Evolutionary conservation across 768 basidiomycete species (phyloP), one percentile per base, ranked within the genome.

Genomic region (Paxillus ammoniavirescens): DNA sequence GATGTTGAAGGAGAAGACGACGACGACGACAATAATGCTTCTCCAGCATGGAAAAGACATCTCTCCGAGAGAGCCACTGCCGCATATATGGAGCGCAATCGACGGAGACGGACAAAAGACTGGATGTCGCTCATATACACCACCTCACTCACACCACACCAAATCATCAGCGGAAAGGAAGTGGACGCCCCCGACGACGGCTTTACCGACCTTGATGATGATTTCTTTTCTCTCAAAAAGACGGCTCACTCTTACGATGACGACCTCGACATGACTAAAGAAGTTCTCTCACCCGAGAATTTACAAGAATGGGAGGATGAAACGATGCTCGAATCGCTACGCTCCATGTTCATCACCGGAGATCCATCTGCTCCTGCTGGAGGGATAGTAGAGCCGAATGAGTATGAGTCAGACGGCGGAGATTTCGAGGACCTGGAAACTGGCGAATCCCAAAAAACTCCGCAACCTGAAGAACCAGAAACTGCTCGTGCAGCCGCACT

Each of bases 281-380:
- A 81, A 48, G 62, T 61, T 0, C 47, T 84, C n/a, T 67, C 77
- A 41, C 60, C 61, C 1, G 80, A 83, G 23, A 74, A 74, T 42
- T 68, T 91, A 53, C 80, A 76, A 55, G 82, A 82, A 61, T 98
- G 94, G 95, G 85, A 89, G 53, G 84, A 91, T 56, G 90, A 95
- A 57, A 85, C 82, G 21, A 78, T 91, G 68, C 78, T 98, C 21
- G 91, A 97, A 48, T 88, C 91, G 2, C 85, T 99, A 63, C 83
- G 91, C 6, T 76, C 83, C 50, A 75, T 96, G 47, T 99, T 99
- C 73, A 96, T 99, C 67, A 96, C 94, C 0, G 93, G 91, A 49
- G 77, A 54, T 63, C 69, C 63, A 52, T 61, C 59, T 26, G 60
- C 50, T 0, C 63, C 53, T 4, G 77, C 71, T 17, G 75, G 65